phyloP scores from a whole-genome alignment of 164 flowering plant genomes.

The Tetrastigma voinierianum region DNA sequence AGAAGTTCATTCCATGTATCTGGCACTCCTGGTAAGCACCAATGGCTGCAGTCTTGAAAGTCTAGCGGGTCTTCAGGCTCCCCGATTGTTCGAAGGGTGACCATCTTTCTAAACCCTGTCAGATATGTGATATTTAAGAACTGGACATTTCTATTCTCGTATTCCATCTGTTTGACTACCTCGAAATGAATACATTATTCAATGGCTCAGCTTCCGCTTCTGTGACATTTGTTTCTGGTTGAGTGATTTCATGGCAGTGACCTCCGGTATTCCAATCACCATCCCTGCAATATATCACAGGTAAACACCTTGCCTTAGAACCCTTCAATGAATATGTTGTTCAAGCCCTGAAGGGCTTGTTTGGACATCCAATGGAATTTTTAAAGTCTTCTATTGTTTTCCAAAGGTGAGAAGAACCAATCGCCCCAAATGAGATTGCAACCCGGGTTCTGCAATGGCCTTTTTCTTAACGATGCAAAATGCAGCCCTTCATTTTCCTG shows the following conservation, averaged over 20 bases:
- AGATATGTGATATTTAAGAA: conserved; percentile 67
- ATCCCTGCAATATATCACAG: conserved; percentile 42
- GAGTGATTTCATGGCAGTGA: conserved; percentile 32
- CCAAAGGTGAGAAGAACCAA: too few species aligned
- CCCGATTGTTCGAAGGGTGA: conserved; percentile 61
- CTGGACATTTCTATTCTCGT: conserved; percentile 27
- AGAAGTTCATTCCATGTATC: conserved; percentile 75
- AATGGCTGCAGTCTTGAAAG: conserved; percentile 74
- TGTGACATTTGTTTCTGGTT: conserved; percentile 51
- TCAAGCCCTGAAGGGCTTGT: too few species aligned
- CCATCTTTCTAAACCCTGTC: conserved; percentile 64
- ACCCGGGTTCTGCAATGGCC: too few species aligned
- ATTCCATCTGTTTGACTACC: conserved; percentile 40
- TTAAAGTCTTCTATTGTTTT: too few species aligned
- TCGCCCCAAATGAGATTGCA: too few species aligned
- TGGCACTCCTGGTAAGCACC: conserved; percentile 91
- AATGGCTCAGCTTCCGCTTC: conserved; percentile 49
- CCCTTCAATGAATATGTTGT: background rate
- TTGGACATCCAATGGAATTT: too few species aligned
- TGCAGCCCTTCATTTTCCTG: too few species aligned
- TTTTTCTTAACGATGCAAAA: too few species aligned
- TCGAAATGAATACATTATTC: conserved; percentile 35
- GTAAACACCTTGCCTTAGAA: background rate
- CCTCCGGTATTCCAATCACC: conserved; percentile 77
- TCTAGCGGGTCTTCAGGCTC: too few species aligned